Percentiles rank a stretch among this genome's conserved stretches.
These are phyloP conservation scores for Stemphylium beticola DNA, from an alignment of 2,329 filamentous ascomycete genomes.

Conservation along the genomic window DNA sequence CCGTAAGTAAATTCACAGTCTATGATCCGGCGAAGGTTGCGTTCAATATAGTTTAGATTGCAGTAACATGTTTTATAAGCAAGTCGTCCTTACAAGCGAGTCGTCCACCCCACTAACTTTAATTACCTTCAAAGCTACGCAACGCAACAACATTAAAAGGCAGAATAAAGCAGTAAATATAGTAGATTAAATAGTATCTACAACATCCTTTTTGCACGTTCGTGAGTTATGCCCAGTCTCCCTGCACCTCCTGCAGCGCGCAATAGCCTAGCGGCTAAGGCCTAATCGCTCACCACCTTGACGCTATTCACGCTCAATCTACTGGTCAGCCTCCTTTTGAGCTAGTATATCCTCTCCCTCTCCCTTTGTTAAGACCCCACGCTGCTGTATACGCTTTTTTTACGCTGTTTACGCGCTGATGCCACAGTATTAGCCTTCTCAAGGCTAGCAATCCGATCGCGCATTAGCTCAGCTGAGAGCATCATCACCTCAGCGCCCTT, in stretches of 20 bases:
- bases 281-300: background rate
- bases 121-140: background rate
- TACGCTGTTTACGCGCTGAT: no score
- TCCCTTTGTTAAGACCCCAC: background rate
- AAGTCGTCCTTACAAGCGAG: conserved; percentile 5
- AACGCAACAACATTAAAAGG: conserved; percentile 1
- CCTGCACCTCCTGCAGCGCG: background rate
- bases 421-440: no score
- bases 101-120: conserved; percentile 4
- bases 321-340: background rate
- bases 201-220: background rate
- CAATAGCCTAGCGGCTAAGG: background rate
- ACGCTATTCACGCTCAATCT: no score
- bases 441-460: no score
- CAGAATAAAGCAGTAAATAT: background rate
- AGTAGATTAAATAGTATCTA: background rate
- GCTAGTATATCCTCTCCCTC: background rate
- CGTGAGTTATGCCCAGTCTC: background rate
- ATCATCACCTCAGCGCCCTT: no score
- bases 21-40: no score
- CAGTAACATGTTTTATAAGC: conserved; percentile 7
- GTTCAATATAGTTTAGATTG: no score
- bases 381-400: background rate
- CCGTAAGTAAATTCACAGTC: no score
- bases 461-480: no score